Conservation (phyloP, 306 rosid genomes). For the Datisca glomerata region DNA sequence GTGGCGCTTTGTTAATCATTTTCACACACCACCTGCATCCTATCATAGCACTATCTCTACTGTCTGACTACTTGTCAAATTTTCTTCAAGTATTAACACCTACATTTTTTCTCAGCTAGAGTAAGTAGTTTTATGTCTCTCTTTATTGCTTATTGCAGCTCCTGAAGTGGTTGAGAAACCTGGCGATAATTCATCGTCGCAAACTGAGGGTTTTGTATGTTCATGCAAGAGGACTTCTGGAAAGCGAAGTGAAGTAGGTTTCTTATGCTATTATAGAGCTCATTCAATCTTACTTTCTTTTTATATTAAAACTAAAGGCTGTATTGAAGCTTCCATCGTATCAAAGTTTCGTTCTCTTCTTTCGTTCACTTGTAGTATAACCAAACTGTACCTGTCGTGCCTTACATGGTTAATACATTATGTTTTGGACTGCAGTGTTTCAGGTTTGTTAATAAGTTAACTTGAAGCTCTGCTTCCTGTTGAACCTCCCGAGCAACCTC, state of each 20-base stretch:
- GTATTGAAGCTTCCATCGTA: too few species aligned
- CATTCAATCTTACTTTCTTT: too few species aligned
- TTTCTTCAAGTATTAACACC: not conserved
- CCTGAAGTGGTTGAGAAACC: slow-evolving; percentile 97
- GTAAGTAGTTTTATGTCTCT: too few species aligned
- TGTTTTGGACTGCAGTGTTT: slow-evolving; percentile 64
- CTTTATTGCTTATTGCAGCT: slow-evolving; percentile 31
- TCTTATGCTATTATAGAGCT: slow-evolving; percentile 12
- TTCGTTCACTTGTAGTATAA: slow-evolving; percentile 4
- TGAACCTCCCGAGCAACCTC: slow-evolving; percentile 68
- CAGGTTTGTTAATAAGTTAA: slow-evolving; percentile 37
- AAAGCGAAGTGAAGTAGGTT: slow-evolving; percentile 53
- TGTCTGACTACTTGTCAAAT: too few species aligned
- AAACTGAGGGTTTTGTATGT: slow-evolving; percentile 52
- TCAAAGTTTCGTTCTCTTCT: too few species aligned
- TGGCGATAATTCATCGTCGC: slow-evolving; percentile 70
- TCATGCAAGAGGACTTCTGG: slow-evolving; percentile 79
- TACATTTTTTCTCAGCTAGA: slow-evolving; percentile 8
- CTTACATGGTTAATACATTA: too few species aligned
- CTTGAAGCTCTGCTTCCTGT: slow-evolving; percentile 68
- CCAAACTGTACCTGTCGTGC: too few species aligned
- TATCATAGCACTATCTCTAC: not conserved
- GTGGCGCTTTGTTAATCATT: too few species aligned
- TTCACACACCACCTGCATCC: too few species aligned
- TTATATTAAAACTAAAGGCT: too few species aligned